Conservation (phyloP, 2,329 filamentous ascomycete genomes). For the Thermoascus crustaceus region DNA sequence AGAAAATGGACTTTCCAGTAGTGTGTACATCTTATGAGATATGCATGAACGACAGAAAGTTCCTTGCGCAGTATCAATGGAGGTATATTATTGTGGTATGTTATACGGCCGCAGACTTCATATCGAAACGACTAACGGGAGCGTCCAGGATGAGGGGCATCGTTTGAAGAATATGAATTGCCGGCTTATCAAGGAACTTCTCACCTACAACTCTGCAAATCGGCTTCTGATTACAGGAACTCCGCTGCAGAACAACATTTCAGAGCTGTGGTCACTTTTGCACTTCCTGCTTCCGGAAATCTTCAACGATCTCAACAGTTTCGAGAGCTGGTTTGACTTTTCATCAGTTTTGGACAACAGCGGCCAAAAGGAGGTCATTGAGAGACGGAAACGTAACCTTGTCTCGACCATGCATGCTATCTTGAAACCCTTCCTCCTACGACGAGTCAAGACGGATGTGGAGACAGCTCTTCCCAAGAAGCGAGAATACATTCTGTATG, state of each 20-base stretch:
- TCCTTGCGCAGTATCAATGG: slow-evolving; percentile 79
- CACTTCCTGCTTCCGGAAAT: slow-evolving; percentile 90
- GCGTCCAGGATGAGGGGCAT: slow-evolving; percentile 74
- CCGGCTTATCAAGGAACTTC: slow-evolving; percentile 77
- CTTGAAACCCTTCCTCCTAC: slow-evolving; percentile 79
- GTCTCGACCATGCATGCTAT: slow-evolving; percentile 88
- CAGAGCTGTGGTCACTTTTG: slow-evolving; percentile 87
- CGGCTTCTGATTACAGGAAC: slow-evolving; percentile 90
- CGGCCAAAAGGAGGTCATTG: slow-evolving; percentile 67
- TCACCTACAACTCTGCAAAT: slow-evolving; percentile 83
- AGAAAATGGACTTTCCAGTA: slow-evolving; percentile 69
- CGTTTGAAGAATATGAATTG: slow-evolving; percentile 96
- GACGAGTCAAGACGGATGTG: slow-evolving; percentile 87
- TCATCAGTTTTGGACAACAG: slow-evolving; percentile 80
- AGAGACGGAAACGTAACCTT: slow-evolving; percentile 67
- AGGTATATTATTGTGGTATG: slow-evolving; percentile 88
- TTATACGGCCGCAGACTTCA: slow-evolving; percentile 1
- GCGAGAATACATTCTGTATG: slow-evolving; percentile 90
- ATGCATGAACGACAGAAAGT: slow-evolving; percentile 79
- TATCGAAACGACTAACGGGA: slow-evolving; percentile 15
- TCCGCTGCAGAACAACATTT: slow-evolving; percentile 88
- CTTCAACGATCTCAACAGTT: slow-evolving; percentile 86
- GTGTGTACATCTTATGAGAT: slow-evolving; percentile 96
- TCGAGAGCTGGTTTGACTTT: slow-evolving; percentile 96
- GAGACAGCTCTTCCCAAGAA: slow-evolving; percentile 90